A percentile compares a stretch with the other conserved stretches of the same genome.
These are phyloP conservation scores for Scheffersomyces illinoinensis DNA, from an alignment of 1,139 yeast genomes.

Conservation along the genomic window DNA sequence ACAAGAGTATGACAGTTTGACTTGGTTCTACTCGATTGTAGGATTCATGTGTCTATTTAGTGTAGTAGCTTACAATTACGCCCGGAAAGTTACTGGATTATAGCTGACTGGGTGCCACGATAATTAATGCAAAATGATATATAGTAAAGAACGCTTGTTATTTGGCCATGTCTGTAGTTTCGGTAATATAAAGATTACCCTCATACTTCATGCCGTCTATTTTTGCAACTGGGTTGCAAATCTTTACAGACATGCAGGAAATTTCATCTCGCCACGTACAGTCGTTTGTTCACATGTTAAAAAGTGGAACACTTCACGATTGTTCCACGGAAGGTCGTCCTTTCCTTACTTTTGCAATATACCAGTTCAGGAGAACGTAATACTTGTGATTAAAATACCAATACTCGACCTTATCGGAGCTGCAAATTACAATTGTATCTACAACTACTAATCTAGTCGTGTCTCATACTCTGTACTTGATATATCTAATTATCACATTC, in stretches of 20 bases:
- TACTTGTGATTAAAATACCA: background rate
- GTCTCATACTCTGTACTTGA: background rate
- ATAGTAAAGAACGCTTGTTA: background rate
- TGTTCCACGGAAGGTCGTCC: background rate
- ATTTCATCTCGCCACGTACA: background rate
- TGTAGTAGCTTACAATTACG: slow-evolving; percentile 42
- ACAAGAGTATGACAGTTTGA: slow-evolving; percentile 67
- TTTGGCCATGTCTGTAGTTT: background rate
- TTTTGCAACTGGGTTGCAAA: background rate
- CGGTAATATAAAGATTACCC: too few species aligned
- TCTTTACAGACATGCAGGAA: background rate
- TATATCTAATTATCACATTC: background rate
- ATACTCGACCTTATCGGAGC: background rate
- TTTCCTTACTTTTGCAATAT: background rate
- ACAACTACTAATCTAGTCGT: too few species aligned
- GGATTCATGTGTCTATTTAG: slow-evolving; percentile 39
- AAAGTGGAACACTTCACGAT: background rate
- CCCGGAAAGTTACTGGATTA: slow-evolving; percentile 44
- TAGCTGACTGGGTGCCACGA: slow-evolving; percentile 8
- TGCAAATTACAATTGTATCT: background rate
- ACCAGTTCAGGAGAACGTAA: background rate
- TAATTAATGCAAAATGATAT: background rate
- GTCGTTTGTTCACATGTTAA: background rate
- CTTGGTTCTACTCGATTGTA: slow-evolving; percentile 70
- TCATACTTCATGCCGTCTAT: too few species aligned